A percentile compares a stretch with the other conserved stretches of the same genome.
Conservation (phyloP, 768 basidiomycete species). For the Rhodotorula diobovata region DNA sequence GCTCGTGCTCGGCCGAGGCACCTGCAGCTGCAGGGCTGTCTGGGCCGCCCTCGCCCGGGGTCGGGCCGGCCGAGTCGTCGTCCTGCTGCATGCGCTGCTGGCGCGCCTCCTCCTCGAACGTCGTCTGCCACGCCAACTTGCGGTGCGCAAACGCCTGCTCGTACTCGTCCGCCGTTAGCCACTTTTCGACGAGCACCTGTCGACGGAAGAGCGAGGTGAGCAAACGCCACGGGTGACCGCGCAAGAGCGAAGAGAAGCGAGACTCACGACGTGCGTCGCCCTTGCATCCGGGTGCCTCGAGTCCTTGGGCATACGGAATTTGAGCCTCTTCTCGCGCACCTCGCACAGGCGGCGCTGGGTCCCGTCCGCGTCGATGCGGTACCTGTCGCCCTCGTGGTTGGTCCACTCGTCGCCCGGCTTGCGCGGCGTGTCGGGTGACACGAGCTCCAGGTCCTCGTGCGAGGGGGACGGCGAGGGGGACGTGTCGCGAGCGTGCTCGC, state of each 20-base stretch:
- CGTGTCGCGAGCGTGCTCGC: too few species aligned
- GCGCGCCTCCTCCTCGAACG: slow-evolving; percentile 16
- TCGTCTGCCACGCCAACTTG: slow-evolving; percentile 30
- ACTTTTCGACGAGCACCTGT: slow-evolving; percentile 33
- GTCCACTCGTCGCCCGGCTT: slow-evolving; percentile 23
- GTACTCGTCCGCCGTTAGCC: slow-evolving; percentile 25
- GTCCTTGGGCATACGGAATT: slow-evolving; percentile 28
- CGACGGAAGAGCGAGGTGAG: neutral
- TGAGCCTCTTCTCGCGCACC: slow-evolving; percentile 19
- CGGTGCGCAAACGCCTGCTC: neutral
- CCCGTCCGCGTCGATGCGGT: slow-evolving; percentile 8
- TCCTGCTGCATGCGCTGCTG: slow-evolving; percentile 3
- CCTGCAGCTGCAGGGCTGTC: neutral
- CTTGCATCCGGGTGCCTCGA: slow-evolving; percentile 22
- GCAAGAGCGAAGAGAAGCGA: too few species aligned
- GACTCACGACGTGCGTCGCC: slow-evolving; percentile 27
- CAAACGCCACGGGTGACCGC: neutral
- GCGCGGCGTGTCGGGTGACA: neutral
- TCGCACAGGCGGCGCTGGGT: slow-evolving; percentile 26
- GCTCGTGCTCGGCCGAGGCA: neutral
- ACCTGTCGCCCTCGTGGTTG: slow-evolving; percentile 30
- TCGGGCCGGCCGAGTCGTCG: neutral
- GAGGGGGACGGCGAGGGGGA: neutral
- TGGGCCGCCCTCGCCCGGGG: neutral
- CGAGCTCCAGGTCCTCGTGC: neutral